phyloP scores from a whole-genome alignment of 2,329 filamentous ascomycete genomes.

The Colletotrichum salicis region DNA sequence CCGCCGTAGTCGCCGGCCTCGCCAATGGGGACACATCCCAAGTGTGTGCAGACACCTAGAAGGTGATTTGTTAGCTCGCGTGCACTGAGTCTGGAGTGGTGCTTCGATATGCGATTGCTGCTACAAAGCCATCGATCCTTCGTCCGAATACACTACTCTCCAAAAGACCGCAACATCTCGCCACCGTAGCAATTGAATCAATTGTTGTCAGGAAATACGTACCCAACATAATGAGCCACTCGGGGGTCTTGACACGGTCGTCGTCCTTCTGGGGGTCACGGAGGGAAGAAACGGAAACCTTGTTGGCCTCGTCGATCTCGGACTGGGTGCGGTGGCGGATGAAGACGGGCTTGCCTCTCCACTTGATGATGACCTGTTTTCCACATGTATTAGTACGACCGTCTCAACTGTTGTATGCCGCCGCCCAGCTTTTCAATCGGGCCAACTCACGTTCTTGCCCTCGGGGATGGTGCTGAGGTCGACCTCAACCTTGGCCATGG shows the following conservation, averaged over 20 bases:
- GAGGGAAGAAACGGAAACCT: constrained; percentile 82
- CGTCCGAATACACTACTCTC: not conserved
- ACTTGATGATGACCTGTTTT: constrained; percentile 94
- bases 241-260: constrained; percentile 96
- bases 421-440: not conserved
- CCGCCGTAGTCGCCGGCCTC: constrained; percentile 98
- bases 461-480: constrained; percentile 92
- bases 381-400: constrained; percentile 2
- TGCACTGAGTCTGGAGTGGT: not conserved
- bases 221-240: constrained; percentile 99
- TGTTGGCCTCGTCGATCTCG: constrained; percentile 96
- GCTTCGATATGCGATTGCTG: not conserved
- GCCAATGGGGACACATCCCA: constrained; percentile 98
- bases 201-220: constrained; percentile 45
- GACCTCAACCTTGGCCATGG: constrained; percentile 99
- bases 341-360: constrained; percentile 99
- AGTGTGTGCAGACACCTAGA: constrained; percentile 96
- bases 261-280: constrained; percentile 91
- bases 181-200: not conserved
- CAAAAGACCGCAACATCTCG: not conserved
- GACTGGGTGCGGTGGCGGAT: constrained; percentile 95
- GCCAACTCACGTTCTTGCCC: constrained; percentile 92
- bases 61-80: constrained; percentile 38
- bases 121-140: not conserved
- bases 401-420: not conserved